These are phyloP conservation scores for Aspergillus sp. DNA, from an alignment of 2,329 filamentous ascomycete species.

Conservation along the genomic window DNA sequence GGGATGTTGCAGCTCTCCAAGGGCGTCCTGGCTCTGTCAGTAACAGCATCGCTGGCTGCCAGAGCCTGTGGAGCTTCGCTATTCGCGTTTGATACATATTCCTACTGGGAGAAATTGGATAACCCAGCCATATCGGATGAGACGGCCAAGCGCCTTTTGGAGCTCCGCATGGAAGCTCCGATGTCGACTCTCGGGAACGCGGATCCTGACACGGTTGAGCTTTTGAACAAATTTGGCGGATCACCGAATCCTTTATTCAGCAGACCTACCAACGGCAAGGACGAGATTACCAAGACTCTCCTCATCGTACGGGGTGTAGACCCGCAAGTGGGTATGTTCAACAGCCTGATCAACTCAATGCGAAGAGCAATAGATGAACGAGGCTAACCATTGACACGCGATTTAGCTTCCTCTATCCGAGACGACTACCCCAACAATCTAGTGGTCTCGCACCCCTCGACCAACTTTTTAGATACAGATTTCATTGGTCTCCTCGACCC, in stretches of 20 bases:
- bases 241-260: conserved; percentile 51
- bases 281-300: conserved; percentile 27
- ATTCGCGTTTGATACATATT: conserved; percentile 27
- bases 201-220: conserved; percentile 51
- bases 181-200: conserved; percentile 39
- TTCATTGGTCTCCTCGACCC: conserved; percentile 3
- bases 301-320: conserved; percentile 56
- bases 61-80: conserved; percentile 32
- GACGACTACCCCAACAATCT: conserved; percentile 8
- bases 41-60: conserved; percentile 23
- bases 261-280: conserved; percentile 14
- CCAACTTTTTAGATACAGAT: conserved; percentile 5
- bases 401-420: conserved; percentile 11
- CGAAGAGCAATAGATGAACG: background rate
- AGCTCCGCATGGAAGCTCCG: conserved; percentile 50
- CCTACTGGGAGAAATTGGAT: background rate
- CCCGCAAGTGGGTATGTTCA: conserved; percentile 57
- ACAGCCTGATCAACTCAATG: conserved; percentile 31
- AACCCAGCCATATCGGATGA: conserved; percentile 22
- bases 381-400: background rate
- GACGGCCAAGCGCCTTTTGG: conserved; percentile 37
- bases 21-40: conserved; percentile 25
- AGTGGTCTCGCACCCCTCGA: background rate
- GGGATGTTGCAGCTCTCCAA: conserved; percentile 26
- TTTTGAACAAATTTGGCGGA: conserved; percentile 62